Base-by-base conservation (phyloP, 2,329 filamentous ascomycete species). In the Colletotrichum truncatum region DNA sequence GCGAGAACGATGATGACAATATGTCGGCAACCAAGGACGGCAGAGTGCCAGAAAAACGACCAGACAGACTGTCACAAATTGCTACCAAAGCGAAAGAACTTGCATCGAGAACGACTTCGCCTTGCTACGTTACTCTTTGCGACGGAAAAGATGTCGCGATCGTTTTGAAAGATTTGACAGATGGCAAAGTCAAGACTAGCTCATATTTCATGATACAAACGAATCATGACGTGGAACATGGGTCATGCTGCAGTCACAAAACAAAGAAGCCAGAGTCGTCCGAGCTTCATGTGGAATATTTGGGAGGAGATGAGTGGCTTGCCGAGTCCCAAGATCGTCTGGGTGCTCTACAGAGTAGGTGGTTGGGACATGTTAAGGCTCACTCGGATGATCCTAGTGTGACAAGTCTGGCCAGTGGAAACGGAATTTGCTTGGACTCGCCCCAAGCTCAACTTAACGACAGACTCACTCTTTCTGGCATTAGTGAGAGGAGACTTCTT, bases 41-140 rank as follows among this genome's bases (percentile, higher is more conserved):
- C 9, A 14, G 5, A 2, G 9, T 12, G 8, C 21, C 16, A 1
- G 39, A 14, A 10, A 21, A 43, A 18, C n/a, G n/a, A n/a, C 39
- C 16, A 11, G 21, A 51, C 8, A 25, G 18, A 3, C 30, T 36
- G 7, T 38, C 30, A 4, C 43, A 30, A 26, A 23, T 66, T 12
- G 36, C 28, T 0, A 34, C 18, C 3, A 21, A 21, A 21, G 64
- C 32, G 11, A 41, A 45, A 25, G 39, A 34, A 34, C 70, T 87
- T 1, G 74, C 80, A 3, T 64, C 66, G 0, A 71, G 76, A 3
- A 78, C 75, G 1, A 84, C 83, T 0, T 84, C 87, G 14, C 85
- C 85, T 2, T 86, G 85, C 36, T 90, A 89, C 69, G 69, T 89
- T 2, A 83, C 84, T 28, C 81, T 89, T 67, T 84, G 84, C 67